Base-by-base conservation (phyloP, 2,329 filamentous ascomycete genomes). In the Catunica adiposa region DNA sequence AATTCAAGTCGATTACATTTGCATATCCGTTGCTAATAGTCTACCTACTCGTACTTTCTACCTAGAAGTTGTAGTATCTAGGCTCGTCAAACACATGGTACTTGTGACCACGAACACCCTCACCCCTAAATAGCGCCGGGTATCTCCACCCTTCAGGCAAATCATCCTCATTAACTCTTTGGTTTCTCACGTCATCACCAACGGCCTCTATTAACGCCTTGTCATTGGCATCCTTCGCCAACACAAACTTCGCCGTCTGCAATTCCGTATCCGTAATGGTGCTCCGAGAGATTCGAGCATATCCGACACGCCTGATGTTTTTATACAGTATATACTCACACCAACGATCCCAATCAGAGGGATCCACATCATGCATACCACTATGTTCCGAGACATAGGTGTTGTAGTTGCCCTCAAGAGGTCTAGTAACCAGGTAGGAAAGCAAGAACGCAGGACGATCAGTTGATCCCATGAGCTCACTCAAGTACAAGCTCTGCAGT, bases 241-340 rank as follows among this genome's bases (percentile, higher is more conserved):
- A 79, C 34, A 89, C 79, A 69, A 98, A 97, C 69, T 97, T 97
- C 62, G 87, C 92, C 31, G 94, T 86, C 74, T 98, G 92, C 56
- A 98, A 75, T 70, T 98, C 92, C 1, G 92, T 98, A 66, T 98
- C 92, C 11, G 92, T 98, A 62, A 98, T 97, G 1, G 87, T 94
- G 62, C 83, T 82, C 62, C 92, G 77, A 63, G 84, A 90, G 54
- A 98, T 83, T 55, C 92, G 76, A 3, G 92, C 92, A 66, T 98
- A 98, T 1, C 88, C 90, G 0, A 85, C 83, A 59, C 90, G 78
- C 69, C 82, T 83, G 60, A 98, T 70, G 11, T 82, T 82, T 74
- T 96, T 96, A 75, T 88, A 98, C 25, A 98, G 72, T 61, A 98
- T 96, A 69, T 98, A 98, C 72, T 98, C 90, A 72, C 92, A 98